Base-by-base conservation (phyloP, 805 yeast species). In the Saturnispora serradocipensis region DNA sequence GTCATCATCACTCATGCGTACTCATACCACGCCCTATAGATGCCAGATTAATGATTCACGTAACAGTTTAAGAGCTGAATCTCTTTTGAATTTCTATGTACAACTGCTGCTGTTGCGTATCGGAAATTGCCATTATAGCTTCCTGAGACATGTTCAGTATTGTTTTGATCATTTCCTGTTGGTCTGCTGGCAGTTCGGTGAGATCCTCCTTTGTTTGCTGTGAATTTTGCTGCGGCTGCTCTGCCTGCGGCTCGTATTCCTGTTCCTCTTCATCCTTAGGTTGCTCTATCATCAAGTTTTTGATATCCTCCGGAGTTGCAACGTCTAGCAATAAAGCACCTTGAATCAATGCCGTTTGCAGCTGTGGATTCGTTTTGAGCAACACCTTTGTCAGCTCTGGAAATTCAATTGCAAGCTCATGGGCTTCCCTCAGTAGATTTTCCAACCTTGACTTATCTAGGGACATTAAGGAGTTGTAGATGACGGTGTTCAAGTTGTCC, bases 321-420 rank as follows among this genome's bases (percentile, higher is more conserved):
- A 61, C 57, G 28, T 67, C 71, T 44, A 68, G 64, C 54, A 65
- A 68, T 55, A 83, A 62, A 54, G 88, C 67, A 2, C 82, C 72
- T 61, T 90, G 97, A 2, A 89, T 91, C 28, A 88, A 70, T 0
- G 96, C 93, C 64, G 82, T 88, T 2, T 87, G 70, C 45, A 91
- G 71, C 64, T 91, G 97, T 0, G 97, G 97, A 53, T 82, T 81
- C 56, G 78, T 78, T 27, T 74, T 74, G 16, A 90, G 69, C 34
- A 90, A 68, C 40, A 75, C 76, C 48, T 71, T 75, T 71, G 86
- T 81, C 53, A 80, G 67, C 5, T 72, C 72, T 0, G 87, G 86
- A 53, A 82, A 75, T 27, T 72, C 73, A 3, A 67, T 64, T 3
- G 84, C 69, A 80, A 86, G 78, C 20, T 69, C 64, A 59, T 81